phyloP scores from a whole-genome alignment of 495 filamentous ascomycete species.

The Penicillium goetzii region DNA sequence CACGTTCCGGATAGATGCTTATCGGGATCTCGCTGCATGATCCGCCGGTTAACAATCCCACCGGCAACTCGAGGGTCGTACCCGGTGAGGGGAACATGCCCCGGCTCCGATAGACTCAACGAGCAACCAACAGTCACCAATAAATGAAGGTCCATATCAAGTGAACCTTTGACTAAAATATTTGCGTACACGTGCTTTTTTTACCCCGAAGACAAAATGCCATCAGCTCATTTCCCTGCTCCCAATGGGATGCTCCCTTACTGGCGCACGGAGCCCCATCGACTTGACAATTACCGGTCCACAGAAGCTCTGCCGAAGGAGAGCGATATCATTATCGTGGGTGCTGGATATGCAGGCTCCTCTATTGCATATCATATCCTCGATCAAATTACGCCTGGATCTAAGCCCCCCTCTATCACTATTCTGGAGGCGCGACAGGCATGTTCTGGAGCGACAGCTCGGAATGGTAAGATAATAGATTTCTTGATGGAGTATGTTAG shows the following conservation, averaged over 20 bases:
- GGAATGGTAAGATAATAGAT: constrained; percentile 42
- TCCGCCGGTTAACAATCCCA: neutral
- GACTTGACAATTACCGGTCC: constrained; percentile 60
- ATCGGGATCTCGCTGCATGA: constrained; percentile 1
- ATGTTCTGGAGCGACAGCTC: constrained; percentile 80
- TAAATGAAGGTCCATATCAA: neutral
- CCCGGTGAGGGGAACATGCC: constrained; percentile 9
- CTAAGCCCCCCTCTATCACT: constrained; percentile 50
- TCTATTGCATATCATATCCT: constrained; percentile 66
- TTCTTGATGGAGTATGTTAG: neutral
- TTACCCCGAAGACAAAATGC: constrained; percentile 1
- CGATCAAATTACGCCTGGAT: constrained; percentile 44
- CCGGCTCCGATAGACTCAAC: neutral
- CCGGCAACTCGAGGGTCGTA: constrained; percentile 15
- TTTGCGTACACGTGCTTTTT: neutral
- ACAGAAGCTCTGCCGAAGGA: constrained; percentile 63
- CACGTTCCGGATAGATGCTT: neutral
- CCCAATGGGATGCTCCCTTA: constrained; percentile 67
- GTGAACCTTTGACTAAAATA: neutral
- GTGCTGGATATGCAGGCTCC: constrained; percentile 72
- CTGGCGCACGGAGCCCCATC: constrained; percentile 67
- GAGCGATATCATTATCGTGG: constrained; percentile 70
- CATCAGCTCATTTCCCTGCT: constrained; percentile 31
- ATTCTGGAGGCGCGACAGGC: constrained; percentile 83
- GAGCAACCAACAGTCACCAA: neutral